Conservation (phyloP, 345 rosid genomes). For the Jatropha curcas region DNA sequence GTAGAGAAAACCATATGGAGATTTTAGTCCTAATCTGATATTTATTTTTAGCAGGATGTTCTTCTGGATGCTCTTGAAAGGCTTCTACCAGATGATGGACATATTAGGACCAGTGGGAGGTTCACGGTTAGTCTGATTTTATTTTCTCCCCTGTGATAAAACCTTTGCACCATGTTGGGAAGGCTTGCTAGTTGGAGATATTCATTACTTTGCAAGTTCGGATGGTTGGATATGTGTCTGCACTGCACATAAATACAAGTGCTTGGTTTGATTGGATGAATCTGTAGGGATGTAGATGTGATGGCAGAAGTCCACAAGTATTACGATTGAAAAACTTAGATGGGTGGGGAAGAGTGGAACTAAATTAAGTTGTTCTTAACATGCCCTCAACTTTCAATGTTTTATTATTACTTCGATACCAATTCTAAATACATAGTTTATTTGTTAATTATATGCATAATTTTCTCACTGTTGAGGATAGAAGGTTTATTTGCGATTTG, state of each 20-base stretch:
- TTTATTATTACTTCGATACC: neutral
- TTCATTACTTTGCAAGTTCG: neutral
- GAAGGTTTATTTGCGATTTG: neutral
- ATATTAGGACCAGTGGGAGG: slow-evolving; percentile 79
- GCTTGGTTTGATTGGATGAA: neutral
- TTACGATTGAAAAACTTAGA: neutral
- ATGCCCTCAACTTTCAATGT: neutral
- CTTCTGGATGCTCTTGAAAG: slow-evolving; percentile 68
- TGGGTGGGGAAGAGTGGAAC: neutral
- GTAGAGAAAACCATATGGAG: neutral
- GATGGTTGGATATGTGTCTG: neutral
- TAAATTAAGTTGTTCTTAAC: neutral
- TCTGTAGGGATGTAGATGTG: neutral
- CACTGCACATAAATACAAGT: neutral
- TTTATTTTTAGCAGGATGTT: slow-evolving; percentile 53
- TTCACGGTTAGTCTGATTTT: slow-evolving; percentile 64
- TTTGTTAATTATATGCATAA: neutral
- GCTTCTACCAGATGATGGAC: slow-evolving; percentile 81
- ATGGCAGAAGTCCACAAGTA: neutral
- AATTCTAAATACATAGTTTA: neutral
- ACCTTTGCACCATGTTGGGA: neutral
- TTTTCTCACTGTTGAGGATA: neutral
- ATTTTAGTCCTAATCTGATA: neutral
- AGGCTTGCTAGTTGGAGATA: slow-evolving; percentile 8
- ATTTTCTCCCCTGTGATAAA: neutral